phyloP scores from a whole-genome alignment of 2,329 filamentous ascomycete genomes.

The Epichloe brachyelytri region DNA sequence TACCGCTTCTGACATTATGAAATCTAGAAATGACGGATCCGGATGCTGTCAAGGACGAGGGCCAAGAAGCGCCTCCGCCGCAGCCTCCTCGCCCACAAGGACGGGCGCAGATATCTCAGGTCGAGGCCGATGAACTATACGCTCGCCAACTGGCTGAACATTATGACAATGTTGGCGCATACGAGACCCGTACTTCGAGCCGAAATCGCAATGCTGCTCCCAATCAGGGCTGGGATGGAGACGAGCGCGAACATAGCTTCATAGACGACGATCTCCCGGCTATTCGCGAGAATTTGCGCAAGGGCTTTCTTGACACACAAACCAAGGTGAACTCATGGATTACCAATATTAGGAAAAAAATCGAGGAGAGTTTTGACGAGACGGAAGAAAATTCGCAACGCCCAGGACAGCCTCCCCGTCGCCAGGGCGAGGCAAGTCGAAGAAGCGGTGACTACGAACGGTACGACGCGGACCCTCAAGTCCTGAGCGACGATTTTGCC shows the following conservation, averaged over 20 bases:
- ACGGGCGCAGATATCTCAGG: conserved; percentile 55
- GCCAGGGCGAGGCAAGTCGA: conserved; percentile 48
- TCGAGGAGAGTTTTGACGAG: conserved; percentile 78
- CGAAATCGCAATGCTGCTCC: conserved; percentile 26
- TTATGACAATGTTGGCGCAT: conserved; percentile 53
- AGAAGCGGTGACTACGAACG: conserved; percentile 79
- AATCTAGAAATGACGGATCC: conserved; percentile 66
- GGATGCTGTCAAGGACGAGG: conserved; percentile 44
- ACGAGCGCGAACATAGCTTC: conserved; percentile 74
- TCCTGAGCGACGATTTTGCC: conserved; percentile 81
- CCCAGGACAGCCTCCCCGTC: conserved; percentile 25
- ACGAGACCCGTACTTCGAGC: conserved; percentile 43
- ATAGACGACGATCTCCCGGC: conserved; percentile 91
- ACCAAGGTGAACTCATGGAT: conserved; percentile 90
- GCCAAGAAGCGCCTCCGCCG: conserved; percentile 50
- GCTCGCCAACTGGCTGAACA: conserved; percentile 88
- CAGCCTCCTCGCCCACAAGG: conserved; percentile 67
- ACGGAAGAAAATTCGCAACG: conserved; percentile 34
- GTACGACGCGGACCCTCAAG: conserved; percentile 88
- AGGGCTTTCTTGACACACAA: conserved; percentile 92
- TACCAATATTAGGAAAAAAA: conserved; percentile 81
- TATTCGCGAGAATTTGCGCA: conserved; percentile 83
- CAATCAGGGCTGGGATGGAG: conserved; percentile 27
- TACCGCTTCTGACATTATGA: neutral
- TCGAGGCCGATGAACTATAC: conserved; percentile 84